These are phyloP conservation scores for Lycium barbarum DNA, from an alignment of 257 asterid genomes.

Conservation along the genomic window DNA sequence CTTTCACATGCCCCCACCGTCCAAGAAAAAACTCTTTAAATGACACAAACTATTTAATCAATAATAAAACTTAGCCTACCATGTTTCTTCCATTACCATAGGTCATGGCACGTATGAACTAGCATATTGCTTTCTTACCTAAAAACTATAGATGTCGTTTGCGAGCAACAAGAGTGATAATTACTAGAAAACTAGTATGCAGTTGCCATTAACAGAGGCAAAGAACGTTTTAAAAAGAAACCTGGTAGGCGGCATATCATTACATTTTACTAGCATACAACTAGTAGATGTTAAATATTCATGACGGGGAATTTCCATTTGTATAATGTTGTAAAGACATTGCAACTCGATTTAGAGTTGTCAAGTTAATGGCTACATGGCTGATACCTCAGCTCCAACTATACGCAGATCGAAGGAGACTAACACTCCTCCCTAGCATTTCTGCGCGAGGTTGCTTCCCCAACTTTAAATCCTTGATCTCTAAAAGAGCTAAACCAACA, in stretches of 20 bases:
- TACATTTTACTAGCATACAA: not conserved
- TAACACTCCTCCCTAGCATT: not conserved
- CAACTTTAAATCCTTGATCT: not conserved
- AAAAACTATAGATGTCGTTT: not conserved
- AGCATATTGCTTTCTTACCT: not conserved
- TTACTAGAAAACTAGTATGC: too few species aligned
- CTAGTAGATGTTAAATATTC: not conserved
- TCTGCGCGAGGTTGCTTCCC: not conserved
- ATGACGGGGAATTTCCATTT: not conserved
- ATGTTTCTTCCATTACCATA: not conserved
- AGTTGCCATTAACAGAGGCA: too few species aligned
- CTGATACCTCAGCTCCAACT: not conserved
- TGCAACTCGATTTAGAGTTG: not conserved
- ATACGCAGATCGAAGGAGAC: not conserved
- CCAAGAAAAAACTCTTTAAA: not conserved
- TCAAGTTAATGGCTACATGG: not conserved
- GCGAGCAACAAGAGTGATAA: not conserved
- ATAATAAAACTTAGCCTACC: not conserved
- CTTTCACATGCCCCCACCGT: constrained; percentile 2
- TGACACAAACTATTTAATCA: not conserved
- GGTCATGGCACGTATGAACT: not conserved
- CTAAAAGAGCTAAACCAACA: not conserved
- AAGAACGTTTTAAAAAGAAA: too few species aligned
- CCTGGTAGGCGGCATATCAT: too few species aligned
- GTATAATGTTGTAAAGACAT: not conserved